Conservation (phyloP, 441 rosid genomes). For the Erysimum cheiri region DNA sequence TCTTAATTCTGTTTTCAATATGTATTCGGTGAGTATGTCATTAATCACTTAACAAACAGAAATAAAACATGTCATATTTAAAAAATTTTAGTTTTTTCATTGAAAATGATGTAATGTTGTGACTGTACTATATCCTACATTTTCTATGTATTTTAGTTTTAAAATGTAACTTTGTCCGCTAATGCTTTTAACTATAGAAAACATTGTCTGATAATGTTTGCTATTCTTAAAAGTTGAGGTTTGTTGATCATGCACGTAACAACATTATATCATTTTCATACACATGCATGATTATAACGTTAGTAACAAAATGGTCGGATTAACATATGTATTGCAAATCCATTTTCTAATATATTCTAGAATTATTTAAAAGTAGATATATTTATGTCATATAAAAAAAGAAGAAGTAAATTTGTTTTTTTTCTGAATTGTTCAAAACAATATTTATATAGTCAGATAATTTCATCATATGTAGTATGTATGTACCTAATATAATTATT, state of each 20-base stretch:
- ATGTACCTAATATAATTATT: neutral
- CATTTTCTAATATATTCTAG: neutral
- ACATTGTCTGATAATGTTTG: neutral
- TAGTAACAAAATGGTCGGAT: too few species aligned
- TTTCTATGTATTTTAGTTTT: neutral
- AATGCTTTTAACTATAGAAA: too few species aligned
- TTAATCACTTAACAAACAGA: too few species aligned
- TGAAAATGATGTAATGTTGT: neutral
- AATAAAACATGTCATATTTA: neutral
- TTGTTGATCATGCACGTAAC: neutral
- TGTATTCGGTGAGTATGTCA: neutral
- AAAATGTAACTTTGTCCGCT: neutral
- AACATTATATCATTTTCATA: too few species aligned
- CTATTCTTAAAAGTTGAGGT: neutral
- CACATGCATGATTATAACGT: too few species aligned
- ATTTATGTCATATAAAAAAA: too few species aligned
- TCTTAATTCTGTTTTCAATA: neutral
- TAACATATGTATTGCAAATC: too few species aligned
- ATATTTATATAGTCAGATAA: neutral
- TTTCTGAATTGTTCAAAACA: neutral
- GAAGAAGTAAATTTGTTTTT: neutral
- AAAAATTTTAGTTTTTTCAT: too few species aligned
- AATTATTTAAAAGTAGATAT: neutral
- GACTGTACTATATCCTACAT: neutral
- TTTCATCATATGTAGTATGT: neutral